These are phyloP conservation scores for Penicillium chermesinum DNA, from an alignment of 495 filamentous ascomycete genomes.

Conservation along the genomic window DNA sequence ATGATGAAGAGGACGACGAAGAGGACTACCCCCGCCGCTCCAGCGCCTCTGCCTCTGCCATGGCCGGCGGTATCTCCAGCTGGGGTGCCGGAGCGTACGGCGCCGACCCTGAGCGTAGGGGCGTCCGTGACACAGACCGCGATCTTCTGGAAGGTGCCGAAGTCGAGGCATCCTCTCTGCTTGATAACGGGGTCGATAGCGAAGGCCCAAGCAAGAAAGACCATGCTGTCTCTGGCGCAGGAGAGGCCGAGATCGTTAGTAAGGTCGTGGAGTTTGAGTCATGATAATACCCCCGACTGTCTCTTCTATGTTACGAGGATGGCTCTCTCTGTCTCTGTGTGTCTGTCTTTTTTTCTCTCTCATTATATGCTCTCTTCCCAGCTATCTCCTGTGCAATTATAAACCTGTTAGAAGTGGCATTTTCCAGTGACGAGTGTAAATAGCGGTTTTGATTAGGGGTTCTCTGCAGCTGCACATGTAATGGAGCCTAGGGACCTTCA, in stretches of 20 bases:
- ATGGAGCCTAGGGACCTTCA: too few relatives aligned
- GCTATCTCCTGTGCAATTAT: slow-evolving; percentile 11
- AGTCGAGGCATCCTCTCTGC: slow-evolving; percentile 24
- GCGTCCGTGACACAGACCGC: slow-evolving; percentile 64
- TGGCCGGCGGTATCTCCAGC: slow-evolving; percentile 41
- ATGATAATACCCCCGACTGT: slow-evolving; percentile 17
- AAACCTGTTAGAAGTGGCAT: slow-evolving; percentile 7
- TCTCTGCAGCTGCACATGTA: background rate
- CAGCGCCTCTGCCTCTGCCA: slow-evolving; percentile 17
- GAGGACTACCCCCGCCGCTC: slow-evolving; percentile 35
- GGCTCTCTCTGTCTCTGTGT: background rate
- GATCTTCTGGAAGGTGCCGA: slow-evolving; percentile 66
- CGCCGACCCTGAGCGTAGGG: slow-evolving; percentile 54
- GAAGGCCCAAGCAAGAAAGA: slow-evolving; percentile 8
- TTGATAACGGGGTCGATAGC: slow-evolving; percentile 21
- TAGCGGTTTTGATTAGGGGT: background rate
- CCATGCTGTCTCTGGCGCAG: background rate
- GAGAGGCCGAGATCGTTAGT: slow-evolving; percentile 27
- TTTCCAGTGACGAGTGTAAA: background rate
- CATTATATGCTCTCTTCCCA: background rate
- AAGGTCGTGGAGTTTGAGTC: slow-evolving; percentile 41
- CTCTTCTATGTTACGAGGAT: background rate
- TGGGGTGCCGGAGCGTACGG: slow-evolving; percentile 46
- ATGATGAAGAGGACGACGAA: slow-evolving; percentile 70
- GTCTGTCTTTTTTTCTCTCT: background rate